Evolutionary conservation across 805 yeast species (phyloP), one percentile per base, ranked within the genome.

Genomic region (Grigorovia jiainica): DNA sequence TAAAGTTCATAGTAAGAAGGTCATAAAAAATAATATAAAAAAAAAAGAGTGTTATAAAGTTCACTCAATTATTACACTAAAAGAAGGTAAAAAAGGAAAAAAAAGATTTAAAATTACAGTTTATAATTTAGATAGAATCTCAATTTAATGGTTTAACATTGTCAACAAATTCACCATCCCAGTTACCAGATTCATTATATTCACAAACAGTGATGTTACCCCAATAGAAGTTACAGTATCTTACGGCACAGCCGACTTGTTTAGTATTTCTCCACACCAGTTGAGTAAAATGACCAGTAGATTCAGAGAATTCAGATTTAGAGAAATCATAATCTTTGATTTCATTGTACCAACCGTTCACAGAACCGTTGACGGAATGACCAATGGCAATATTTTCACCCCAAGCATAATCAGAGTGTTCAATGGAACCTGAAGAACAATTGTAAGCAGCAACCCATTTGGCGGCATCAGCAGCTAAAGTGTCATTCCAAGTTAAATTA

Each of bases 301-400:
- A 42, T 63, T 68, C 42, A 68, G 68, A 49, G 63, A 67, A 43
- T 75, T 78, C 46, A 57, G 58, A 36, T 57, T 58, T 20, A 78
- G 76, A 39, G 64, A 61, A 82, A 60, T 74, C 64, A 63, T 81
- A 83, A 39, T 57, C 43, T 8, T 52, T 43, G 48, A 79, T 80
- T 66, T 83, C 90, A 44, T 67, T 60, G 62, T 82, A 82, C 92
- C 92, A 83, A 34, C 82, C 78, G 46, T 78, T 81, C 32, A 81
- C 82, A 17, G 73, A 73, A 30, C 57, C 56, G n/a, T 46, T 40
- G 16, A 61, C 52, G 16, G 55, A 45, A 50, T 72, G 71, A 46
- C 87, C 90, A 34, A 77, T 72, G 17, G 87, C 89, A 49, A 83
- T 68, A 65, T 83, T 83, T 59, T 83, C 90, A 65, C 92, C 92